Percentiles rank a stretch among this genome's conserved stretches.
These are phyloP conservation scores for Blastobotrys persicus DNA, from an alignment of 1,139 yeast species.

Conservation along the genomic window DNA sequence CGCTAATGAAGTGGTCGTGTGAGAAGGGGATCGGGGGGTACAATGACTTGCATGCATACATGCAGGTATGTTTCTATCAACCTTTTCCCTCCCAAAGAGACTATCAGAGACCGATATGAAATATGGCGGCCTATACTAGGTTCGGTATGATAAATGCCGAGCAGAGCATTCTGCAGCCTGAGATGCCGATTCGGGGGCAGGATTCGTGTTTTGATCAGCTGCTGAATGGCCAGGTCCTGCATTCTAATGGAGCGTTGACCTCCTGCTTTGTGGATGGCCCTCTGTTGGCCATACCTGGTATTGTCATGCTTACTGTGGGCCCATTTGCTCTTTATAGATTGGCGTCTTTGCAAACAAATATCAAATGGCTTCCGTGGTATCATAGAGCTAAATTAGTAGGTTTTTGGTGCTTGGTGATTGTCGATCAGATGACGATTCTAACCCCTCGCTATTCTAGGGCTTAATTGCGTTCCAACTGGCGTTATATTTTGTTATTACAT, in stretches of 20 bases:
- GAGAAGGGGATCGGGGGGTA: not conserved
- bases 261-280: slow-evolving; percentile 77
- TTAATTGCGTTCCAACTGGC: slow-evolving; percentile 7
- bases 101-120: not conserved
- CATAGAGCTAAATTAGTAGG: slow-evolving; percentile 43
- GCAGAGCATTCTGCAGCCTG: slow-evolving; percentile 2
- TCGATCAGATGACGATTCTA: not conserved
- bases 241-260: slow-evolving; percentile 62
- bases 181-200: not conserved
- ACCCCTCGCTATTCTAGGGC: not conserved
- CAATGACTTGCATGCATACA: not conserved
- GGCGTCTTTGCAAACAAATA: slow-evolving; percentile 24
- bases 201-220: not conserved
- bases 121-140: not conserved
- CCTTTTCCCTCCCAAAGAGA: not conserved
- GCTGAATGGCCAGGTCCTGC: slow-evolving; percentile 51
- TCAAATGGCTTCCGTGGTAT: slow-evolving; percentile 34
- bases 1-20: not conserved
- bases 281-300: slow-evolving; percentile 49
- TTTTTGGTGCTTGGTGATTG: slow-evolving; percentile 15
- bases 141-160: not conserved
- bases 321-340: slow-evolving; percentile 39
- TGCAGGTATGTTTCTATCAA: not conserved
- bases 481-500: not conserved
- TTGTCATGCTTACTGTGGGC: slow-evolving; percentile 55